Conservation (phyloP, 2,329 filamentous ascomycete genomes). For the Leptosphaerulina australis region DNA sequence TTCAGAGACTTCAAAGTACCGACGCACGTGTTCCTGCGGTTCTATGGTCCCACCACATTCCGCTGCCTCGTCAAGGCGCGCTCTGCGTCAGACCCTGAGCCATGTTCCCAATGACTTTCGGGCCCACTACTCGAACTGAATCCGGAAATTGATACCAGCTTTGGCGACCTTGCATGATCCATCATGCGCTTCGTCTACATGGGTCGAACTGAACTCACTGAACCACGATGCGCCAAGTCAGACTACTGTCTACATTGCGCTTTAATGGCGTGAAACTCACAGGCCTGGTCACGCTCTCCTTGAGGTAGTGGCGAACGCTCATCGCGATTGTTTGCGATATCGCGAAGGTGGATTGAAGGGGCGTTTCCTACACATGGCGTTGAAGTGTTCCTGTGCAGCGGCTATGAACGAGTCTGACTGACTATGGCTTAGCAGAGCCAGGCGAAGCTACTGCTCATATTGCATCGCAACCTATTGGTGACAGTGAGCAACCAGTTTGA, state of each 20-base stretch:
- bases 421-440: background rate
- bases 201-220: background rate
- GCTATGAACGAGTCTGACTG: background rate
- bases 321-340: background rate
- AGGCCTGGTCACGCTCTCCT: background rate
- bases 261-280: background rate
- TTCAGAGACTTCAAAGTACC: too few species aligned
- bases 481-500: background rate
- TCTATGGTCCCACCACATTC: background rate
- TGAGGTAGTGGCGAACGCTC: background rate
- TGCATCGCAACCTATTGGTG: background rate
- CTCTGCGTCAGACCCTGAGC: constrained; percentile 14
- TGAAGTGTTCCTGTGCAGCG: background rate
- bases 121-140: constrained; percentile 3
- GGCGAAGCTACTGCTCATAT: background rate
- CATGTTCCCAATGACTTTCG: background rate
- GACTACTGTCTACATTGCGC: constrained; percentile 1
- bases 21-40: constrained; percentile 7
- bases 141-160: constrained; percentile 14
- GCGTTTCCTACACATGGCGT: background rate
- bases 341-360: background rate
- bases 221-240: constrained; percentile 9
- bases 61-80: constrained; percentile 1
- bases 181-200: constrained; percentile 2
- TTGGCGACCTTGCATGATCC: constrained; percentile 9